Evolutionary conservation across 2,329 filamentous ascomycete genomes (phyloP).

Genomic region (Colletotrichum sublineola): DNA sequence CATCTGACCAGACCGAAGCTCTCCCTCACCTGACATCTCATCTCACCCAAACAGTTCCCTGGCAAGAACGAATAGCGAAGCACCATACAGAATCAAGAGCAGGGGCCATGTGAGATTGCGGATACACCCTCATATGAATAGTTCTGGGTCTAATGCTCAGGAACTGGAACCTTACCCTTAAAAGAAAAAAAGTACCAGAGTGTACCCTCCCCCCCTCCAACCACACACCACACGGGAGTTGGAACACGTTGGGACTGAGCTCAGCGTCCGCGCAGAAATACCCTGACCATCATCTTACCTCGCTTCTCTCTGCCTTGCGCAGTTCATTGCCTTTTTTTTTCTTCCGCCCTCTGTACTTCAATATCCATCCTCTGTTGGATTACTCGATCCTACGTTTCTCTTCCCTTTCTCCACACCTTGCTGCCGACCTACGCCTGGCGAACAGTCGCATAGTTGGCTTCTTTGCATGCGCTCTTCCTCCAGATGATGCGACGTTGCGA

Average conservation of each 20-base stretch:
- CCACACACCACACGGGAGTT: neutral
- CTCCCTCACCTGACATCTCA: constrained; percentile 20
- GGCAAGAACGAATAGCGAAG: constrained; percentile 3
- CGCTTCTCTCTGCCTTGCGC: constrained; percentile 7
- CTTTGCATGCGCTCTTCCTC: constrained; percentile 31
- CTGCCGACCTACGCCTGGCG: neutral
- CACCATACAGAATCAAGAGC: constrained; percentile 21
- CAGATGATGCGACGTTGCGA: constrained; percentile 42
- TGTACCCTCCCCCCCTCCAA: neutral
- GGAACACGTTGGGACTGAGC: constrained; percentile 17
- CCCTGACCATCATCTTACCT: constrained; percentile 37
- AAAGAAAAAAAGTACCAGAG: neutral
- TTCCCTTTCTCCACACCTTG: neutral
- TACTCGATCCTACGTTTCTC: constrained; percentile 16
- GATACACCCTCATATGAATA: constrained; percentile 23
- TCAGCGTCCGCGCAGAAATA: constrained; percentile 26
- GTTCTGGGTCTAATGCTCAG: constrained; percentile 8
- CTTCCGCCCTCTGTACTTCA: constrained; percentile 19
- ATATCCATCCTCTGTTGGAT: constrained; percentile 12
- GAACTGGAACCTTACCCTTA: constrained; percentile 12
- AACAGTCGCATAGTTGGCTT: constrained; percentile 26
- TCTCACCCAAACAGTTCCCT: constrained; percentile 3
- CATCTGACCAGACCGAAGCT: constrained; percentile 8
- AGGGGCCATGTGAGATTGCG: constrained; percentile 41
- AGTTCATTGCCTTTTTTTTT: constrained; percentile 19